These are phyloP conservation scores for Ustilago cynodontis DNA, from an alignment of 1,284 basidiomycete species.

Conservation along the genomic window DNA sequence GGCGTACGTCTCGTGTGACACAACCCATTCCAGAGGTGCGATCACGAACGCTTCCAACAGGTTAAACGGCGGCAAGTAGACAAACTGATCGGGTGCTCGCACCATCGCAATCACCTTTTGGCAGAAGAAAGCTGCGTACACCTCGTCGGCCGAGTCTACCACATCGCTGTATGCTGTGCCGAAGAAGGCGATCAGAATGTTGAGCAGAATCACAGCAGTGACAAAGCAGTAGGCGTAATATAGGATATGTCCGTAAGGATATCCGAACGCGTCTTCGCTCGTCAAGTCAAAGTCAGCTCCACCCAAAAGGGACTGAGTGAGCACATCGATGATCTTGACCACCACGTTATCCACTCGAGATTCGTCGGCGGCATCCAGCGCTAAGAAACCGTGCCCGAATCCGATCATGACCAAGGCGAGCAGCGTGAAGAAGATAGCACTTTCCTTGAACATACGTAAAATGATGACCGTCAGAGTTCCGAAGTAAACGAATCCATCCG, in stretches of 20 bases:
- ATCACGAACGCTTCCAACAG: slow-evolving; percentile 84
- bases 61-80: slow-evolving; percentile 77
- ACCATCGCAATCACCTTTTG: slow-evolving; percentile 68
- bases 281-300: slow-evolving; percentile 55
- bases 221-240: slow-evolving; percentile 75
- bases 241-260: slow-evolving; percentile 77
- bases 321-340: slow-evolving; percentile 77
- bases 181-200: slow-evolving; percentile 89
- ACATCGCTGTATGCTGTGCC: slow-evolving; percentile 66
- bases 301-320: slow-evolving; percentile 83
- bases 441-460: slow-evolving; percentile 88
- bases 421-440: slow-evolving; percentile 74
- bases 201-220: slow-evolving; percentile 54
- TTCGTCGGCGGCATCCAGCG: slow-evolving; percentile 90
- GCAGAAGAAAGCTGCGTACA: slow-evolving; percentile 51
- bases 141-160: slow-evolving; percentile 56
- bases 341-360: slow-evolving; percentile 74
- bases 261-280: slow-evolving; percentile 43
- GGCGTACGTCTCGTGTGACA: slow-evolving; percentile 50
- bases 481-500: slow-evolving; percentile 73
- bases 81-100: slow-evolving; percentile 79
- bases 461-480: slow-evolving; percentile 60
- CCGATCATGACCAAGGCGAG: slow-evolving; percentile 84
- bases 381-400: slow-evolving; percentile 86
- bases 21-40: slow-evolving; percentile 83